Percentiles rank a stretch among this genome's conserved stretches.
phyloP scores from a whole-genome alignment of 2,329 filamentous ascomycete species.

The Monilinia aucupariae region DNA sequence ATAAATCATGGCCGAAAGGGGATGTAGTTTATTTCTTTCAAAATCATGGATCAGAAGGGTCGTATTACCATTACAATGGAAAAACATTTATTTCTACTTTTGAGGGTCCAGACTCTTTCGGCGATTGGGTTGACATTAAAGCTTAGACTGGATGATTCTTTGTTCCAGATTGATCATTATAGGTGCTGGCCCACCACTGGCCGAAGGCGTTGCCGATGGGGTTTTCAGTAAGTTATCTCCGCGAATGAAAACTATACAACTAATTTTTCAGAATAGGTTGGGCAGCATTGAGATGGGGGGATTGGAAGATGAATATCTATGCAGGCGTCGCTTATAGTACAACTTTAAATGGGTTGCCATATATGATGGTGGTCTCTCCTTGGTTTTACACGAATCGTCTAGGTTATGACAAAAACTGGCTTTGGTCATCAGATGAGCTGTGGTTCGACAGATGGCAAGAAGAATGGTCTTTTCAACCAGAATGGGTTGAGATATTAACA shows the following conservation, averaged over 20 bases:
- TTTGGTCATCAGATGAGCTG: slow-evolving; percentile 52
- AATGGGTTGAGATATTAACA: slow-evolving; percentile 41
- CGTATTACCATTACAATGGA: not conserved
- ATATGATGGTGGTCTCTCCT: slow-evolving; percentile 42
- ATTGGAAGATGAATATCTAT: slow-evolving; percentile 9
- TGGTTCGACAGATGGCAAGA: slow-evolving; percentile 55
- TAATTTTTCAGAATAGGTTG: too few relatives aligned
- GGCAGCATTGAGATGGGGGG: slow-evolving; percentile 37
- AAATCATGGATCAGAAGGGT: not conserved
- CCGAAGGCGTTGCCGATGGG: slow-evolving; percentile 28
- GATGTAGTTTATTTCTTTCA: not conserved
- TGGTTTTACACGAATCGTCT: slow-evolving; percentile 53
- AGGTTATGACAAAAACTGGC: slow-evolving; percentile 16
- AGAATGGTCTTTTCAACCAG: slow-evolving; percentile 39
- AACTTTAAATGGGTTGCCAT: slow-evolving; percentile 1
- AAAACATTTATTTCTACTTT: slow-evolving; percentile 8
- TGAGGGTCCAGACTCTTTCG: not conserved
- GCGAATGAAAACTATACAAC: too few relatives aligned
- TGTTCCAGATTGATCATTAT: slow-evolving; percentile 2
- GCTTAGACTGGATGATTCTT: slow-evolving; percentile 6
- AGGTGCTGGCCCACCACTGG: not conserved
- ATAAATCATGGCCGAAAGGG: slow-evolving; percentile 1
- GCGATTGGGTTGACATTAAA: slow-evolving; percentile 1
- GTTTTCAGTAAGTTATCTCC: slow-evolving; percentile 25
- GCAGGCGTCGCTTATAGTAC: slow-evolving; percentile 14